Evolutionary conservation across 257 asterid species (phyloP).

Genomic region (Rehmannia glutinosa): DNA sequence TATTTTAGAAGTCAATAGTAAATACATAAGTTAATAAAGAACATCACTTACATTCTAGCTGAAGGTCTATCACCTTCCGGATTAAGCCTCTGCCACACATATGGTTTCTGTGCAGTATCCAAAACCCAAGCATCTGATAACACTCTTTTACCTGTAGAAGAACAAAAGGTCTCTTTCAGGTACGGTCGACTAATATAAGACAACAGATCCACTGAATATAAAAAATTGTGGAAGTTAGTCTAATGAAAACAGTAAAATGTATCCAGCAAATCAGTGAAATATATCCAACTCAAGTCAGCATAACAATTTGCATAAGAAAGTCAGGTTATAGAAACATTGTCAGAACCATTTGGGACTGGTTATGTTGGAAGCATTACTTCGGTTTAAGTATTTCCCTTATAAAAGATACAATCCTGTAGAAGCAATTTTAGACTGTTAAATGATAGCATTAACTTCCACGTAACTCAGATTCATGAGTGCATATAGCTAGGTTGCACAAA

Average conservation of each 20-base stretch:
- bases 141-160: slow-evolving; percentile 76
- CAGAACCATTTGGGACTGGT: neutral
- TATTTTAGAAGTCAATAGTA: neutral
- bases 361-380: neutral
- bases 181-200: slow-evolving; percentile 12
- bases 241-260: neutral
- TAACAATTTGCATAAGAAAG: neutral
- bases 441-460: slow-evolving; percentile 1
- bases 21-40: slow-evolving; percentile 8
- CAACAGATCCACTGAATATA: neutral
- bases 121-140: slow-evolving; percentile 98
- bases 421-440: too few species aligned
- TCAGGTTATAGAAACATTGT: neutral
- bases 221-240: neutral
- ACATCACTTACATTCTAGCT: slow-evolving; percentile 82
- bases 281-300: slow-evolving; percentile 5
- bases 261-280: neutral
- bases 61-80: slow-evolving; percentile 96
- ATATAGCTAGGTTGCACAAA: too few species aligned
- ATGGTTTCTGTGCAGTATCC: slow-evolving; percentile 99
- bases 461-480: neutral
- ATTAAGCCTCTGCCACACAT: slow-evolving; percentile 91
- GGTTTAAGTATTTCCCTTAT: neutral
- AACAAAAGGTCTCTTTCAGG: slow-evolving; percentile 6
- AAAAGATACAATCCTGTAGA: neutral